These are phyloP conservation scores for Isatis lusitanica DNA, from an alignment of 441 rosid genomes.

Conservation along the genomic window DNA sequence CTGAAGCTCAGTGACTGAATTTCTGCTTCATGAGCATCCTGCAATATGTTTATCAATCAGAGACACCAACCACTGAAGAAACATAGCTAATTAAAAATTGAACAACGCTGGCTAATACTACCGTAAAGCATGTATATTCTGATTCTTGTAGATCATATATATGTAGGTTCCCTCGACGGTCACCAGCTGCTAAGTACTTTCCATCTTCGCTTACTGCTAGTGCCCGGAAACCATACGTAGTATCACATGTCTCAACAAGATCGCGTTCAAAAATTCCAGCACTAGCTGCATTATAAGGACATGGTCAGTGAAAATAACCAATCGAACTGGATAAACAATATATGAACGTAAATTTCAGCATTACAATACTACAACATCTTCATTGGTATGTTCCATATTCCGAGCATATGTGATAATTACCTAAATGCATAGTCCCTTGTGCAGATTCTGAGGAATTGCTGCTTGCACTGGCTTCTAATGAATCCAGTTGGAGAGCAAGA, in stretches of 20 bases:
- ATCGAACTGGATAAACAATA: neutral
- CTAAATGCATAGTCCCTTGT: conserved; percentile 48
- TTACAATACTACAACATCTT: neutral
- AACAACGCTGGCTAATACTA: conserved; percentile 22
- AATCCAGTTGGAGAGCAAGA: conserved; percentile 55
- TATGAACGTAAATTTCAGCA: neutral
- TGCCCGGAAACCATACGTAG: conserved; percentile 68
- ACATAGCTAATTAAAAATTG: neutral
- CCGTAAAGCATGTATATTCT: conserved; percentile 67
- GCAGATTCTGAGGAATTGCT: conserved; percentile 35
- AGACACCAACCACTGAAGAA: conserved; percentile 11
- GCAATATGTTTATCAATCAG: conserved; percentile 37
- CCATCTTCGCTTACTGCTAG: conserved; percentile 81
- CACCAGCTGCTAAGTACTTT: conserved; percentile 83
- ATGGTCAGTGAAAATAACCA: conserved; percentile 14
- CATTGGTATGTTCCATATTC: neutral
- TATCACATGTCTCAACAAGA: conserved; percentile 49
- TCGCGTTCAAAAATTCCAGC: conserved; percentile 79
- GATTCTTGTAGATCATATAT: conserved; percentile 65
- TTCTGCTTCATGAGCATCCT: conserved; percentile 80
- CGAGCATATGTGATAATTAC: conserved; percentile 41
- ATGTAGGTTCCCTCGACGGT: conserved; percentile 83
- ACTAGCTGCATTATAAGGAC: conserved; percentile 47
- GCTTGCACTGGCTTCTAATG: conserved; percentile 37
- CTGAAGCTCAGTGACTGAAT: conserved; percentile 82